Evolutionary conservation across 345 rosid species (phyloP).

Genomic region (Hypericum androsaemum): DNA sequence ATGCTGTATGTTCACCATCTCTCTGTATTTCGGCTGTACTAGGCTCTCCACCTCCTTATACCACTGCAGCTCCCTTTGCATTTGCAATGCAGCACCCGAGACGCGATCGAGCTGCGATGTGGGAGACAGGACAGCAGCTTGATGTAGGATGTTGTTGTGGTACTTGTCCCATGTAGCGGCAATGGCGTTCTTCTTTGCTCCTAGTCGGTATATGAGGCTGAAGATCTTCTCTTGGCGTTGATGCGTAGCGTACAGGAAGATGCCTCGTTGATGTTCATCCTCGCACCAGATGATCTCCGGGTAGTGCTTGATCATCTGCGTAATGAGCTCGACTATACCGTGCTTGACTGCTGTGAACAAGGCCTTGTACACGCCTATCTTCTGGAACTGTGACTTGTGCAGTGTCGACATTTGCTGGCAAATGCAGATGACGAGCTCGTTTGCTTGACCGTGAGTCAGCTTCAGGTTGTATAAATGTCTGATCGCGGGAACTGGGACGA

Average conservation of each 20-base stretch:
- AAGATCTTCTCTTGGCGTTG: constrained; percentile 71
- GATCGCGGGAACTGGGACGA: constrained; percentile 36
- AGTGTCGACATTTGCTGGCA: constrained; percentile 39
- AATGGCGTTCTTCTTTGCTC: constrained; percentile 43
- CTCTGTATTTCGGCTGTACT: constrained; percentile 53
- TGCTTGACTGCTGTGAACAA: constrained; percentile 47
- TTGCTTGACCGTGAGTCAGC: constrained; percentile 41
- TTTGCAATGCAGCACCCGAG: constrained; percentile 65
- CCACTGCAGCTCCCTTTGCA: constrained; percentile 82
- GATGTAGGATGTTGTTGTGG: constrained; percentile 58
- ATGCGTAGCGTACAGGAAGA: constrained; percentile 43
- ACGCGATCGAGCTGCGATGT: constrained; percentile 45
- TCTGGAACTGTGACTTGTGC: constrained; percentile 21
- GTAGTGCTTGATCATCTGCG: constrained; percentile 38
- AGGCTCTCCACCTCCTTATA: constrained; percentile 69
- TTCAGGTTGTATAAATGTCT: constrained; percentile 38
- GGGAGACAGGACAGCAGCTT: constrained; percentile 54
- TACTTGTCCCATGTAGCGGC: constrained; percentile 22
- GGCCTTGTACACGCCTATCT: constrained; percentile 27
- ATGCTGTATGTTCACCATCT: constrained; percentile 33
- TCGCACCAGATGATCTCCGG: constrained; percentile 52
- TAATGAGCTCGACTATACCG: constrained; percentile 51
- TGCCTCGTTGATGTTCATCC: constrained; percentile 30
- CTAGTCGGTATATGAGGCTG: constrained; percentile 51
- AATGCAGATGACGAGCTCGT: constrained; percentile 32